Evolutionary conservation across 169 alveolate genomes (phyloP).

Genomic region (Plasmodium reichenowi): DNA sequence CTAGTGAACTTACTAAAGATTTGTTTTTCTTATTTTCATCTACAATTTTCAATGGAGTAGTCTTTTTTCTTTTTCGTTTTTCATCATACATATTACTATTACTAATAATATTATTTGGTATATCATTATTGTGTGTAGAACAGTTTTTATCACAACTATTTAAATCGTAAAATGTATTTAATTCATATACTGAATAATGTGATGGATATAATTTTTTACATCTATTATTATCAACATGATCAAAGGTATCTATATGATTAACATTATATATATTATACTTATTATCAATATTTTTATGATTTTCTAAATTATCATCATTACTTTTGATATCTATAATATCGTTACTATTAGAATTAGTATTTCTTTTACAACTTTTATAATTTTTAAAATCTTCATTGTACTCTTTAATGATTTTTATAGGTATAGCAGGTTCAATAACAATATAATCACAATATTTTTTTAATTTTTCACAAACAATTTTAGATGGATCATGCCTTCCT

Average conservation of each 20-base stretch:
- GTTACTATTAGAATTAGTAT: too few species aligned
- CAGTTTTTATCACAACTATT: not conserved
- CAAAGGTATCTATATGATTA: too few species aligned
- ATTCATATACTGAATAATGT: constrained; percentile 64
- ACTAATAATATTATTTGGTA: not conserved
- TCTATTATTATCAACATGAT: not conserved
- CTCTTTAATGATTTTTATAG: constrained; percentile 69
- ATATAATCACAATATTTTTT: constrained; percentile 72
- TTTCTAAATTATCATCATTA: constrained; percentile 8
- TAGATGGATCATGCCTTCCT: constrained; percentile 74
- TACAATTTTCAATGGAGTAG: constrained; percentile 1
- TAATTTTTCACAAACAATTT: constrained; percentile 55
- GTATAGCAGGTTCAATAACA: constrained; percentile 75
- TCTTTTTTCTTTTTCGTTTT: not conserved
- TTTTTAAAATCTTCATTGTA: constrained; percentile 7
- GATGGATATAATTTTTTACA: constrained; percentile 33
- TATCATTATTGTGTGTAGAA: not conserved
- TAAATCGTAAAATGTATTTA: constrained; percentile 14
- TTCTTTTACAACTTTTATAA: too few species aligned
- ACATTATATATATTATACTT: too few species aligned
- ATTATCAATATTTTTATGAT: too few species aligned
- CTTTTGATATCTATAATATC: not conserved
- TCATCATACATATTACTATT: constrained; percentile 3
- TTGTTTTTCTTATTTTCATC: not conserved
- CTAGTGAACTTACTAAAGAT: constrained; percentile 18